phyloP scores from a whole-genome alignment of 352 stramenopile species.

The Globisporangium polare region DNA sequence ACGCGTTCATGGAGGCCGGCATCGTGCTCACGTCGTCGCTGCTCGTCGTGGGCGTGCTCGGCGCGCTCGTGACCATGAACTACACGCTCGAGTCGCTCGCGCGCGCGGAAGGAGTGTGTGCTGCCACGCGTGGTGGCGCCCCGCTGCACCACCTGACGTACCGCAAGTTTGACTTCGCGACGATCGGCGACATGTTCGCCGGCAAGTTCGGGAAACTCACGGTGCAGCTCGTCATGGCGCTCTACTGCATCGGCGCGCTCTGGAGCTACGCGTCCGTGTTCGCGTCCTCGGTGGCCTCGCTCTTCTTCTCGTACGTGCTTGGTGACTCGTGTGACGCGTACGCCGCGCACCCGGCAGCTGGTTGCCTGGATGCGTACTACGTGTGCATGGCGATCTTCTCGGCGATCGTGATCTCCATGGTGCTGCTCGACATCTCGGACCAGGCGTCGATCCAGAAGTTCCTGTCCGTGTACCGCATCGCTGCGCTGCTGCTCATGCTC shows the following conservation, averaged over 20 bases:
- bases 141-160: slow-evolving; percentile 74
- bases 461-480: slow-evolving; percentile 76
- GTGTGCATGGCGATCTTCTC: slow-evolving; percentile 76
- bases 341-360: slow-evolving; percentile 27
- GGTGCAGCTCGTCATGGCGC: slow-evolving; percentile 67
- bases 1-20: slow-evolving; percentile 69
- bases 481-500: slow-evolving; percentile 75
- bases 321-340: slow-evolving; percentile 69
- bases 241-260: slow-evolving; percentile 75
- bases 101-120: slow-evolving; percentile 69
- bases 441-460: slow-evolving; percentile 81
- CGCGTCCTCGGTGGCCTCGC: slow-evolving; percentile 74
- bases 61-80: slow-evolving; percentile 81
- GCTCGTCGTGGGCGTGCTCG: slow-evolving; percentile 58
- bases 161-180: slow-evolving; percentile 85
- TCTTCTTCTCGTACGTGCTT: slow-evolving; percentile 74
- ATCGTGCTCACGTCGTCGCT: slow-evolving; percentile 57
- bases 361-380: slow-evolving; percentile 72
- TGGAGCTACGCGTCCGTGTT: slow-evolving; percentile 88
- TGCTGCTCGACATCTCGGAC: slow-evolving; percentile 83
- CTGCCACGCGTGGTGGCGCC: slow-evolving; percentile 36
- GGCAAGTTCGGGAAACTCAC: slow-evolving; percentile 57
- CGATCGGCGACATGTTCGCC: slow-evolving; percentile 80
- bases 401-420: slow-evolving; percentile 69
- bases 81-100: slow-evolving; percentile 84